Conservation (phyloP, 83 land plant genomes). For the Isoetes engelmannii region DNA sequence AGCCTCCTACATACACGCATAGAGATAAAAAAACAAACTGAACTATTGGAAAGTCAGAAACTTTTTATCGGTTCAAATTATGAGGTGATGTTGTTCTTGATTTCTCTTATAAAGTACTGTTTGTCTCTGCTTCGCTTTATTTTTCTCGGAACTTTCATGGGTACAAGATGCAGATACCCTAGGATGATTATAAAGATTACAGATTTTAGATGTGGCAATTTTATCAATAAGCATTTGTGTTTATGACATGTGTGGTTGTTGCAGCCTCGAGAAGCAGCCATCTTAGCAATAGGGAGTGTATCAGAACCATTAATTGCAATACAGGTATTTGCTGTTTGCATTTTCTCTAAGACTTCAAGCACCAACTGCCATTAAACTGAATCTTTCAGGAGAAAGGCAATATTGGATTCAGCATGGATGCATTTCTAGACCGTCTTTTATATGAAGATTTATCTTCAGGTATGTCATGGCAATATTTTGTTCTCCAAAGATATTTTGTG, state of each 20-base stretch:
- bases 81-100: no score
- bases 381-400: slow-evolving; percentile 34
- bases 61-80: no score
- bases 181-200: no score
- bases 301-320: slow-evolving; percentile 53
- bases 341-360: background rate
- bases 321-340: background rate
- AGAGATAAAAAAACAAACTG: no score
- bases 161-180: no score
- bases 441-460: slow-evolving; percentile 56
- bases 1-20: no score
- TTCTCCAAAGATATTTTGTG: background rate
- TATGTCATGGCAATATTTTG: background rate
- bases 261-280: slow-evolving; percentile 85
- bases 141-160: no score
- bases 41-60: no score
- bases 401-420: slow-evolving; percentile 28
- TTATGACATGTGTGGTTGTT: slow-evolving; percentile 7
- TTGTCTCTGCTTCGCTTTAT: no score
- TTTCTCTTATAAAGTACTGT: no score
- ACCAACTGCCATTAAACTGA: background rate
- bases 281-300: slow-evolving; percentile 68
- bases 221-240: no score
- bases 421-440: slow-evolving; percentile 52
- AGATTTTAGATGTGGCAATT: no score